Percentiles rank a stretch among this genome's conserved stretches.
These are phyloP conservation scores for Salix udensis DNA, from an alignment of 345 rosid genomes.

Conservation along the genomic window DNA sequence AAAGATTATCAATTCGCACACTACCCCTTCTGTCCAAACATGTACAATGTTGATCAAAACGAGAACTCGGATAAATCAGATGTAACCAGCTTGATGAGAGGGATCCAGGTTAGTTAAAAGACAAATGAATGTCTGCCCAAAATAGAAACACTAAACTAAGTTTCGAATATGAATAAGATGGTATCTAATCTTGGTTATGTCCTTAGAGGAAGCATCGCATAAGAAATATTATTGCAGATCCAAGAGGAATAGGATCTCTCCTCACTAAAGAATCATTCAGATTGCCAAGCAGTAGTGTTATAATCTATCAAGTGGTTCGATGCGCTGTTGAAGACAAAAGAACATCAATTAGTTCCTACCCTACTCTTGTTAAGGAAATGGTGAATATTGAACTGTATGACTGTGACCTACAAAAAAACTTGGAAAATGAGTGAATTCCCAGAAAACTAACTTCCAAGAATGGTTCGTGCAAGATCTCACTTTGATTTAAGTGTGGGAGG, in stretches of 20 bases:
- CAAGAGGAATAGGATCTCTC: background rate
- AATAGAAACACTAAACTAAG: background rate
- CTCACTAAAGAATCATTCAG: background rate
- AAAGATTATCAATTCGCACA: too few species aligned
- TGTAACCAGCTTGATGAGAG: too few species aligned
- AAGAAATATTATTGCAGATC: background rate
- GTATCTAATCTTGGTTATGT: background rate
- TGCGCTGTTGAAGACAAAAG: background rate
- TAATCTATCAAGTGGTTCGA: background rate
- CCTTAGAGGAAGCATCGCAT: background rate
- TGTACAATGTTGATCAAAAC: too few species aligned
- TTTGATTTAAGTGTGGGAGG: slow-evolving; percentile 4
- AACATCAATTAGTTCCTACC: background rate
- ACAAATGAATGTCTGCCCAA: background rate
- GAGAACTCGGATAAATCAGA: too few species aligned
- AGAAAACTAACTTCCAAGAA: slow-evolving; percentile 18
- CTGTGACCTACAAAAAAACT: background rate
- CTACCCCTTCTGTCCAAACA: too few species aligned
- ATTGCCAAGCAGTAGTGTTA: background rate
- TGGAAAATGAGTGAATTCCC: background rate
- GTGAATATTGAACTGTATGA: too few species aligned
- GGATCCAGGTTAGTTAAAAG: background rate
- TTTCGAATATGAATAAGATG: background rate
- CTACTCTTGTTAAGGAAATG: too few species aligned
- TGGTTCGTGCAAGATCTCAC: slow-evolving; percentile 14